These are phyloP conservation scores for Exophiala mesophila DNA, from an alignment of 2,329 filamentous ascomycete genomes.

Conservation along the genomic window DNA sequence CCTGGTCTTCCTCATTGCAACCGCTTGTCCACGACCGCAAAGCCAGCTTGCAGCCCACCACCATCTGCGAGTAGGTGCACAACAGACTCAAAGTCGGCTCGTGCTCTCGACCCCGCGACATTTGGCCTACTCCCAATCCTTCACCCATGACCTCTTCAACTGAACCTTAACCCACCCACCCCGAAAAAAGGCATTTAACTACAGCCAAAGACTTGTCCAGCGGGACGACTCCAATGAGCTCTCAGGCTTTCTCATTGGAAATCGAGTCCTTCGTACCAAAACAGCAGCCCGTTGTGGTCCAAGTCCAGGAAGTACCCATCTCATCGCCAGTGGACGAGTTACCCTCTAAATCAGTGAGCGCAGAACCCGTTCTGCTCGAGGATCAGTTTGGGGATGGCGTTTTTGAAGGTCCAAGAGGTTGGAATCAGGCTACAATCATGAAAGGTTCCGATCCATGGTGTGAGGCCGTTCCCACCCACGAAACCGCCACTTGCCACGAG, in stretches of 20 bases:
- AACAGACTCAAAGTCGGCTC: no score
- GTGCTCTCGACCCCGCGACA: background rate
- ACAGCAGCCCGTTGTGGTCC: conserved; percentile 11
- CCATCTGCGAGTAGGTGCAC: no score
- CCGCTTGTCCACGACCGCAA: no score
- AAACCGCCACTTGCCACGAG: no score
- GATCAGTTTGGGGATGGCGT: conserved; percentile 5
- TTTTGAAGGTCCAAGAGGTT: conserved; percentile 3
- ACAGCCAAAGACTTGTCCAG: background rate
- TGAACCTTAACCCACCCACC: background rate
- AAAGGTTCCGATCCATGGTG: no score
- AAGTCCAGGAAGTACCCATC: conserved; percentile 13
- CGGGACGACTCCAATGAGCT: conserved; percentile 17
- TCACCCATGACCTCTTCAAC: background rate
- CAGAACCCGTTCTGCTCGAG: conserved; percentile 11
- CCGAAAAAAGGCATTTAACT: background rate
- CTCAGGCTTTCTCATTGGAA: conserved; percentile 16
- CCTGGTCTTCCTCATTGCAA: no score
- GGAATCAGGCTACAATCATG: no score
- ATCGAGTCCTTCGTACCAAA: conserved; percentile 14
- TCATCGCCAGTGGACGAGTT: conserved; percentile 7
- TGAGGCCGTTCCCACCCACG: no score
- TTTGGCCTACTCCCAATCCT: no score
- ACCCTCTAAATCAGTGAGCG: background rate
- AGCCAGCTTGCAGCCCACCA: no score